These are phyloP conservation scores for Oldenlandia corymbosa DNA, from an alignment of 257 asterid species.

Conservation along the genomic window DNA sequence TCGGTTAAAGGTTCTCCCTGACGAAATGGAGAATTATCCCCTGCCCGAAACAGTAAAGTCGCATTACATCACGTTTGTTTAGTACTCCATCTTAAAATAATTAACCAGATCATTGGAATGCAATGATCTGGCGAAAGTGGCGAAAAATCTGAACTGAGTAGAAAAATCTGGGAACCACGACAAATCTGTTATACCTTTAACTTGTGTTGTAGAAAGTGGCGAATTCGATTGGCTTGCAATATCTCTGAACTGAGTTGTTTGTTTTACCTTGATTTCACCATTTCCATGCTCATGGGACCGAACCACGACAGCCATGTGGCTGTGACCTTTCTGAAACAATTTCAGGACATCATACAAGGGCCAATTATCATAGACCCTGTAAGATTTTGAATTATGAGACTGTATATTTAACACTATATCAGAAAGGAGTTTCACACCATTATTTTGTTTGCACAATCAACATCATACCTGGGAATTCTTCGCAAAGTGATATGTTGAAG, in stretches of 20 bases:
- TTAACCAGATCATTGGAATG: not conserved
- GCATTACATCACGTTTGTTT: too few relatives aligned
- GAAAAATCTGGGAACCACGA: too few relatives aligned
- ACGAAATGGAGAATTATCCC: not conserved
- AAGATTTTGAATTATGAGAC: not conserved
- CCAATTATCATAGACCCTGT: conserved; percentile 6
- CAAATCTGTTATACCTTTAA: not conserved
- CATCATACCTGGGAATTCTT: conserved; percentile 6
- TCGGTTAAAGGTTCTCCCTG: not conserved
- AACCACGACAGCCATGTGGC: conserved; percentile 9
- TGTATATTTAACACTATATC: not conserved
- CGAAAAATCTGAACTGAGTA: not conserved
- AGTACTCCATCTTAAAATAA: too few relatives aligned
- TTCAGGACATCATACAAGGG: conserved; percentile 8
- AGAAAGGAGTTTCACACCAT: not conserved
- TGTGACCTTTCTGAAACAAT: conserved; percentile 10
- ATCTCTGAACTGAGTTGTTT: not conserved
- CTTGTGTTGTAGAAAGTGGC: not conserved
- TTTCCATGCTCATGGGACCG: not conserved
- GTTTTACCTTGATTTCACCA: not conserved
- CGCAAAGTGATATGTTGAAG: not conserved
- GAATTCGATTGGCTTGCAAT: not conserved
- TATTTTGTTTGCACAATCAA: not conserved
- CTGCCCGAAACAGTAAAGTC: not conserved
- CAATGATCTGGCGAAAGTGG: too few relatives aligned